phyloP scores from a whole-genome alignment of 2,329 filamentous ascomycete species.

The Ceratocystis diversiconidia region DNA sequence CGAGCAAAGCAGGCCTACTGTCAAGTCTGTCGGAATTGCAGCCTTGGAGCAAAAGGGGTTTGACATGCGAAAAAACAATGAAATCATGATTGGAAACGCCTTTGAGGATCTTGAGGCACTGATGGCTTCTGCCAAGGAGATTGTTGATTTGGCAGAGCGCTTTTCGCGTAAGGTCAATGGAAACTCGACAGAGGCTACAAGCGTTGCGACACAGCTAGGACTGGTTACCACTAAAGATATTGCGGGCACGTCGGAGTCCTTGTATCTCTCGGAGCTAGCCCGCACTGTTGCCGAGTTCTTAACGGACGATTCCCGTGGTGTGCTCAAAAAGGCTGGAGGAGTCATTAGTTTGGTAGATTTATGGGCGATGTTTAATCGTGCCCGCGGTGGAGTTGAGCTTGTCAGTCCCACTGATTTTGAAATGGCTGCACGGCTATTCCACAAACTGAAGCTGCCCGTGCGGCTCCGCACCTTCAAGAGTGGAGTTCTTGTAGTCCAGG shows the following conservation, averaged over 20 bases:
- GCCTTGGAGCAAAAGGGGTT: slow-evolving; percentile 76
- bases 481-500: slow-evolving; percentile 86
- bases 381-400: slow-evolving; percentile 82
- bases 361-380: slow-evolving; percentile 90
- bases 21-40: slow-evolving; percentile 71
- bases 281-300: slow-evolving; percentile 79
- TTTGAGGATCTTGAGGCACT: slow-evolving; percentile 94
- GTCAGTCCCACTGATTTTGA: slow-evolving; percentile 86
- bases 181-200: slow-evolving; percentile 57
- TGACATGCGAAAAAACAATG: slow-evolving; percentile 81
- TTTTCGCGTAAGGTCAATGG: slow-evolving; percentile 57
- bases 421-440: slow-evolving; percentile 78
- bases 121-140: slow-evolving; percentile 95
- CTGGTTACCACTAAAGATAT: slow-evolving; percentile 93
- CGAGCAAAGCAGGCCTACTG: slow-evolving; percentile 22
- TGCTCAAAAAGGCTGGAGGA: slow-evolving; percentile 66
- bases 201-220: slow-evolving; percentile 52
- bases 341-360: slow-evolving; percentile 83
- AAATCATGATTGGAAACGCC: slow-evolving; percentile 78
- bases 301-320: slow-evolving; percentile 66
- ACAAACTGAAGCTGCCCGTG: slow-evolving; percentile 71
- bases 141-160: slow-evolving; percentile 80
- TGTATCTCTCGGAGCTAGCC: slow-evolving; percentile 80
- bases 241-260: slow-evolving; percentile 62
- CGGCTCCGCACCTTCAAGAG: slow-evolving; percentile 80